phyloP scores from a whole-genome alignment of 2,329 filamentous ascomycete species.

The Tolypocladium tropicale region DNA sequence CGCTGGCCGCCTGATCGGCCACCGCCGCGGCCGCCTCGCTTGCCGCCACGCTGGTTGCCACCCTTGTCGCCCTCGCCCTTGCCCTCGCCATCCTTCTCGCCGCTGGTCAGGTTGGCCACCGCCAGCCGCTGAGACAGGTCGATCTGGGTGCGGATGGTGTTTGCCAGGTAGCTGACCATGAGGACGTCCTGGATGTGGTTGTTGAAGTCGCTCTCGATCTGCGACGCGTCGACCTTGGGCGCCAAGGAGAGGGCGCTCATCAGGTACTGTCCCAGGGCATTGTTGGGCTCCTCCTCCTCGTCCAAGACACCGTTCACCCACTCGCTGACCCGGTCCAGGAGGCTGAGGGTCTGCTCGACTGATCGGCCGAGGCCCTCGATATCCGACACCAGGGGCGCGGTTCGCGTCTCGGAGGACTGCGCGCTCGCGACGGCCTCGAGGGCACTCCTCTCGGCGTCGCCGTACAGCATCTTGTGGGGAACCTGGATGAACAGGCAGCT shows the following conservation, averaged over 20 bases:
- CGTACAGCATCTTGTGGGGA: constrained; percentile 86
- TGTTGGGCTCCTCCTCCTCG: constrained; percentile 82
- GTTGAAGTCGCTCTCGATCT: constrained; percentile 98
- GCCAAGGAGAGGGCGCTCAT: constrained; percentile 88
- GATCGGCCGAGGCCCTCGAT: constrained; percentile 82
- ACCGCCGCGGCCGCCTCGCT: constrained; percentile 41
- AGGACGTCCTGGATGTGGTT: constrained; percentile 99
- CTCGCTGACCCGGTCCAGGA: constrained; percentile 83
- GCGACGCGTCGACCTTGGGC: constrained; percentile 82
- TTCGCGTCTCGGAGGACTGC: constrained; percentile 66
- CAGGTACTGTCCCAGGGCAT: constrained; percentile 86
- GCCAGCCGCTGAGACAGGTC: constrained; percentile 93
- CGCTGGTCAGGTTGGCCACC: constrained; percentile 53
- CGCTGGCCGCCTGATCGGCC: constrained; percentile 41
- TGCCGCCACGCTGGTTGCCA: constrained; percentile 36
- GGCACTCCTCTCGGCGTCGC: constrained; percentile 55
- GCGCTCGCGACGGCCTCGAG: constrained; percentile 79
- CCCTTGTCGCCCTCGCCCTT: constrained; percentile 33
- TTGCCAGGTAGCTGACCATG: constrained; percentile 95
- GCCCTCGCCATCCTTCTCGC: constrained; percentile 39
- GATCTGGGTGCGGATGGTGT: constrained; percentile 98
- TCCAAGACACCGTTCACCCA: constrained; percentile 92
- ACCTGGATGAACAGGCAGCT: constrained; percentile 97
- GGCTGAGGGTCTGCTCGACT: constrained; percentile 76
- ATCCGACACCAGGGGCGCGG: constrained; percentile 68